Evolutionary conservation across 352 stramenopile genomes (phyloP).

Genomic region (Phytophthora capsici): DNA sequence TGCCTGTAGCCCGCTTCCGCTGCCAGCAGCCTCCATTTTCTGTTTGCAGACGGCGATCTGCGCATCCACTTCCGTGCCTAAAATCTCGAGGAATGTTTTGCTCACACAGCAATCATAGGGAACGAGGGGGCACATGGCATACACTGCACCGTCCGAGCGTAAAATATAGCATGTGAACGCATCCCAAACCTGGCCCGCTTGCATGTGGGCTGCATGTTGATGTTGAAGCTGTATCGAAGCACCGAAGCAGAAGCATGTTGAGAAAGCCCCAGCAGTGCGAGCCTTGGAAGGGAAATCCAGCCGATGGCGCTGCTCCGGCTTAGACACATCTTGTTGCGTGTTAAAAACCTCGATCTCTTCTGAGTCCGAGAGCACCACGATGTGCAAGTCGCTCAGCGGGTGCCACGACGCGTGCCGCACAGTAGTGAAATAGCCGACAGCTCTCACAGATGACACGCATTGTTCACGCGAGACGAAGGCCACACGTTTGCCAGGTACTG

Average conservation of each 20-base stretch:
- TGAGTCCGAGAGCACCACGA: slow-evolving; percentile 77
- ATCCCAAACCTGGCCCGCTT: slow-evolving; percentile 58
- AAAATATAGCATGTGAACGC: slow-evolving; percentile 80
- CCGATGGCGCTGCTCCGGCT: slow-evolving; percentile 72
- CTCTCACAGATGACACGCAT: slow-evolving; percentile 51
- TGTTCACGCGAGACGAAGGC: slow-evolving; percentile 62
- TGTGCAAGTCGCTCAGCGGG: slow-evolving; percentile 69
- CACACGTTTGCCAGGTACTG: slow-evolving; percentile 34
- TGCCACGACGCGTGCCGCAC: slow-evolving; percentile 74
- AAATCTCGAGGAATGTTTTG: slow-evolving; percentile 47
- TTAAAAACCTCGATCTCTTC: slow-evolving; percentile 83
- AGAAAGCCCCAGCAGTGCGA: slow-evolving; percentile 35
- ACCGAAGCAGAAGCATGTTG: slow-evolving; percentile 70
- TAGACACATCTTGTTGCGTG: slow-evolving; percentile 64
- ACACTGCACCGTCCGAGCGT: slow-evolving; percentile 74
- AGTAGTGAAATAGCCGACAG: slow-evolving; percentile 64
- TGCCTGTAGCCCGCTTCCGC: slow-evolving; percentile 33
- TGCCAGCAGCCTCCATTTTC: slow-evolving; percentile 29
- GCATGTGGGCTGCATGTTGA: slow-evolving; percentile 25
- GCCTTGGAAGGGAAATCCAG: slow-evolving; percentile 56
- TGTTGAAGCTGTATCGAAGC: slow-evolving; percentile 37
- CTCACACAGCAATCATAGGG: slow-evolving; percentile 64
- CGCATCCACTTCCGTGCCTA: slow-evolving; percentile 70
- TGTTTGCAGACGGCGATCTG: slow-evolving; percentile 63
- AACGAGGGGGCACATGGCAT: slow-evolving; percentile 72